Percentiles rank a stretch among this genome's conserved stretches.
phyloP scores from a whole-genome alignment of 768 basidiomycete species.

The Rickenella mellea region DNA sequence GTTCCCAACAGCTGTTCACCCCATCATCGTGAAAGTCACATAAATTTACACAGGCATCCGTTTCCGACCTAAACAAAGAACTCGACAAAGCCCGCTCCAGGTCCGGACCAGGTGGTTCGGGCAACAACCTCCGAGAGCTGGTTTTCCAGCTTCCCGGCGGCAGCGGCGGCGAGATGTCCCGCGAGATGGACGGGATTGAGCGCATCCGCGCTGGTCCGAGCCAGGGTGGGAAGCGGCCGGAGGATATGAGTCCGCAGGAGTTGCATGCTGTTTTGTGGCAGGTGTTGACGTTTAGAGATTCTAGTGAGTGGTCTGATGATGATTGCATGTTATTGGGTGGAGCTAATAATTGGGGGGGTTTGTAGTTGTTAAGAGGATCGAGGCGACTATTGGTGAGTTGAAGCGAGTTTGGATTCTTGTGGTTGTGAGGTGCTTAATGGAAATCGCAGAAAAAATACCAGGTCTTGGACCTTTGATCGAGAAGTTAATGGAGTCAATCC shows the following conservation, averaged over 20 bases:
- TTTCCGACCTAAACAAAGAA: slow-evolving; percentile 76
- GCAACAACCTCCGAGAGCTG: slow-evolving; percentile 42
- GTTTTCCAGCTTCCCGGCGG: slow-evolving; percentile 57
- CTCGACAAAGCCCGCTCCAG: slow-evolving; percentile 61
- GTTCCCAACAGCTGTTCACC: slow-evolving; percentile 6
- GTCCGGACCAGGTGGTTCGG: slow-evolving; percentile 24
- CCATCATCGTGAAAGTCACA: too few relatives aligned
- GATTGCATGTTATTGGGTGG: too few relatives aligned
- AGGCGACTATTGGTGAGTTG: background rate
- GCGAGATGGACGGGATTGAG: slow-evolving; percentile 69
- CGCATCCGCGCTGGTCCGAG: slow-evolving; percentile 49
- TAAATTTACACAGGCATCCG: slow-evolving; percentile 50
- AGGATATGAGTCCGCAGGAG: slow-evolving; percentile 85
- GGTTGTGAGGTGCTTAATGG: slow-evolving; percentile 74
- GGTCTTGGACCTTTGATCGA: slow-evolving; percentile 67
- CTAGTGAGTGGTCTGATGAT: slow-evolving; percentile 47
- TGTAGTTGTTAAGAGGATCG: too few relatives aligned
- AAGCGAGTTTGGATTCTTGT: background rate
- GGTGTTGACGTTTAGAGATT: slow-evolving; percentile 78
- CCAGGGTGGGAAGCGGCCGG: slow-evolving; percentile 60
- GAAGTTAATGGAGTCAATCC: slow-evolving; percentile 67
- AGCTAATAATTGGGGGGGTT: too few relatives aligned
- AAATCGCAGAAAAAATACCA: slow-evolving; percentile 76
- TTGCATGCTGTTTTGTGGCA: slow-evolving; percentile 78
- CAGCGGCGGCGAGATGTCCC: slow-evolving; percentile 48